Conservation (phyloP, 176 grass and related monocot species). For the Pontederia crassipes region DNA sequence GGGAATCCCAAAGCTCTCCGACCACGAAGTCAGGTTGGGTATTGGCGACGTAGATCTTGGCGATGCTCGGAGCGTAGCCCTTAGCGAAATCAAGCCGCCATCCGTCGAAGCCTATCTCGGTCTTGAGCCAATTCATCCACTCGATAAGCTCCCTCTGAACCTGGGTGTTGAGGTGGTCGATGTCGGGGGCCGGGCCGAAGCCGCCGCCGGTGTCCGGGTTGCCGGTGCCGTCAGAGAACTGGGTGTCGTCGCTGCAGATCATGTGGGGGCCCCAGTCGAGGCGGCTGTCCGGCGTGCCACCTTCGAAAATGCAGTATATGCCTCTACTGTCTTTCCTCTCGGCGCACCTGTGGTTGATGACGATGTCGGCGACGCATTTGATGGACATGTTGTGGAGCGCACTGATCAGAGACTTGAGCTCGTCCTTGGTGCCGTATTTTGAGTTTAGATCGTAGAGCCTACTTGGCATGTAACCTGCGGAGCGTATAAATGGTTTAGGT, state of each 20-base stretch:
- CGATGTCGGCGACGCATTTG: constrained; percentile 4
- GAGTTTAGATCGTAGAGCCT: background rate
- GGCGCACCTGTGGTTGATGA: background rate
- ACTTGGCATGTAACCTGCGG: background rate
- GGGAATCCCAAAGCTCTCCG: background rate
- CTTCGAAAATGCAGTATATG: constrained; percentile 1
- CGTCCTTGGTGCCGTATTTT: background rate
- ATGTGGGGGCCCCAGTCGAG: constrained; percentile 12
- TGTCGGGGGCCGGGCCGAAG: background rate
- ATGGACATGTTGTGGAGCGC: background rate
- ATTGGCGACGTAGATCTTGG: background rate
- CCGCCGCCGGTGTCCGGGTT: constrained; percentile 3
- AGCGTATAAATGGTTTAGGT: too few relatives aligned
- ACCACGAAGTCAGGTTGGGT: background rate
- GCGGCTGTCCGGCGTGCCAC: constrained; percentile 1
- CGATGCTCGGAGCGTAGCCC: background rate
- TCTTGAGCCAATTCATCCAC: constrained; percentile 1
- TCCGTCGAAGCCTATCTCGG: constrained; percentile 2
- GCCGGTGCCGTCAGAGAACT: constrained; percentile 7
- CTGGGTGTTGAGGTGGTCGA: constrained; percentile 10
- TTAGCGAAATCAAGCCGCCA: constrained; percentile 4
- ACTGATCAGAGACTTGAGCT: background rate
- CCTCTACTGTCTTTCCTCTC: background rate
- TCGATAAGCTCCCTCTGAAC: constrained; percentile 3
- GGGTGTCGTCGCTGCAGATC: constrained; percentile 4